Percentiles rank a stretch among this genome's conserved stretches.
phyloP scores from a whole-genome alignment of 768 basidiomycete genomes.

The Macrocybe gigantea region DNA sequence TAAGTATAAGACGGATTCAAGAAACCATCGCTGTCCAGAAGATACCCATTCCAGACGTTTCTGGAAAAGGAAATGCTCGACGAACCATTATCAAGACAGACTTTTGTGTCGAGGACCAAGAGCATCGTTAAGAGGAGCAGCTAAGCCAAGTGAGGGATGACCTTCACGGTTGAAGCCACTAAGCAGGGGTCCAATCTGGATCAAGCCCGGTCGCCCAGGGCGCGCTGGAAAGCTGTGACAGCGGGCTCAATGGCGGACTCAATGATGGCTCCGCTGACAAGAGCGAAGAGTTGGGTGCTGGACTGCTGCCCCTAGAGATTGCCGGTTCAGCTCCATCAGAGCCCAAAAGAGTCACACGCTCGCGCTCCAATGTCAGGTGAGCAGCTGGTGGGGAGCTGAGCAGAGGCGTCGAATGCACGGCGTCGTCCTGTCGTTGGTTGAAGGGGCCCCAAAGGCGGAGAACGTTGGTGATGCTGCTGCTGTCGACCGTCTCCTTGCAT shows the following conservation, averaged over 20 bases:
- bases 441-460: conserved; percentile 39
- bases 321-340: not conserved
- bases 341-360: conserved; percentile 11
- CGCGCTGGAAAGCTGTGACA: conserved; percentile 18
- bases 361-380: conserved; percentile 15
- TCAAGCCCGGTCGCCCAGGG: conserved; percentile 39
- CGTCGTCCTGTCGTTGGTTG: conserved; percentile 11
- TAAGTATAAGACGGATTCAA: no score
- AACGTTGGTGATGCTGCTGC: conserved; percentile 38
- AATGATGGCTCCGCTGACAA: conserved; percentile 12
- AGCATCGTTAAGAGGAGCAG: no score
- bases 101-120: no score
- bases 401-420: conserved; percentile 6
- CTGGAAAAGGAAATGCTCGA: no score
- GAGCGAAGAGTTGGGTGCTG: not conserved
- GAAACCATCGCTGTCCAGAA: no score
- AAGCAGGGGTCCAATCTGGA: conserved; percentile 29
- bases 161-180: not conserved
- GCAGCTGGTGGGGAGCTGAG: conserved; percentile 8
- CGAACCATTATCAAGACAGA: no score
- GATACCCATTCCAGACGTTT: no score
- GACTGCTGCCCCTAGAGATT: no score
- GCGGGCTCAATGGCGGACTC: conserved; percentile 19
- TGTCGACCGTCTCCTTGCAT: conserved; percentile 33
- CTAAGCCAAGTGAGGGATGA: not conserved